phyloP scores from a whole-genome alignment of 345 rosid genomes.

The Eucalyptus lansdowneana region DNA sequence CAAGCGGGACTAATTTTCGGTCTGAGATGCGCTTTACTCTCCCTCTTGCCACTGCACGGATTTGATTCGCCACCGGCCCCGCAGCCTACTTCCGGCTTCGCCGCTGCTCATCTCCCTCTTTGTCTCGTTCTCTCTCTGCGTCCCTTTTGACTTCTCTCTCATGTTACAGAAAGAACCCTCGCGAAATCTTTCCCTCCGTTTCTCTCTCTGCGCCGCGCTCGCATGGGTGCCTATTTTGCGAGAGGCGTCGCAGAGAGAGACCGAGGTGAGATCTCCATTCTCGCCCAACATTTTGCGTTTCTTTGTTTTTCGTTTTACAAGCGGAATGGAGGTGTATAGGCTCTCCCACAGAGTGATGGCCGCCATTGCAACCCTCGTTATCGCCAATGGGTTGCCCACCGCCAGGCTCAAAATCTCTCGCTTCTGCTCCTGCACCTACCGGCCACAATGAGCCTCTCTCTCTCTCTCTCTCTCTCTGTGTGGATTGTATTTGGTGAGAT shows the following conservation, averaged over 20 bases:
- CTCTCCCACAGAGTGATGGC: slow-evolving; percentile 19
- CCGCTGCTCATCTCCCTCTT: not conserved
- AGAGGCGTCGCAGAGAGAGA: not conserved
- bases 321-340: slow-evolving; percentile 36
- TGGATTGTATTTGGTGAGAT: not conserved
- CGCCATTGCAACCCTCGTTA: slow-evolving; percentile 11
- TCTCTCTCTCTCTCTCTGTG: not conserved
- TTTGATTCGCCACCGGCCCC: not conserved
- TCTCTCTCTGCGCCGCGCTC: not conserved
- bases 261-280: not conserved
- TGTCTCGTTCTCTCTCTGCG: not conserved
- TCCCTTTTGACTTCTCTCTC: not conserved
- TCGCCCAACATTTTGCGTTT: not conserved
- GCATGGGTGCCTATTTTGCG: not conserved
- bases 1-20: not conserved
- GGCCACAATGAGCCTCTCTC: slow-evolving; percentile 40
- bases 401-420: slow-evolving; percentile 41
- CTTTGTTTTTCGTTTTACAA: not conserved
- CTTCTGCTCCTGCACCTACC: slow-evolving; percentile 73
- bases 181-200: not conserved
- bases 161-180: not conserved
- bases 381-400: slow-evolving; percentile 37
- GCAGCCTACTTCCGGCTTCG: not conserved
- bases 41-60: not conserved
- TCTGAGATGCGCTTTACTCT: too few relatives aligned